Evolutionary conservation across 306 rosid genomes (phyloP).

Genomic region (Casuarina equisetifolia): DNA sequence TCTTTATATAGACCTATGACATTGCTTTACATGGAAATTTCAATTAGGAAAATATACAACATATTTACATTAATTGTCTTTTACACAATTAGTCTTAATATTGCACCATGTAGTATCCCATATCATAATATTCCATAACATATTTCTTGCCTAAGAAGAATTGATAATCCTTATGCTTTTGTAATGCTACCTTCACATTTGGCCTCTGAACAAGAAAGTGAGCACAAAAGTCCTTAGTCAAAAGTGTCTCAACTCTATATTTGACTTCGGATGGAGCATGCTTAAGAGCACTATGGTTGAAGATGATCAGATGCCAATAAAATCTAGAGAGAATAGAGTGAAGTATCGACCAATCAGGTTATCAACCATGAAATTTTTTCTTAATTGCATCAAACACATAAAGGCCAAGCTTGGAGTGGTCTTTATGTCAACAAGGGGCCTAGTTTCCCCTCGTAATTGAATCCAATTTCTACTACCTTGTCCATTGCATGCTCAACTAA

Average conservation of each 20-base stretch:
- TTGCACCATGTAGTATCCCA: no score
- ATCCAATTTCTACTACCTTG: no score
- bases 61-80: no score
- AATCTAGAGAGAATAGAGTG: slow-evolving; percentile 35
- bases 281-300: slow-evolving; percentile 39
- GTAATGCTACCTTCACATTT: neutral
- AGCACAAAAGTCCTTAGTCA: neutral
- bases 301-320: slow-evolving; percentile 56
- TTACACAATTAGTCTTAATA: no score
- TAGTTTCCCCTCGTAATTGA: no score
- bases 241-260: slow-evolving; percentile 10
- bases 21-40: no score
- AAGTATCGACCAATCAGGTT: slow-evolving; percentile 27
- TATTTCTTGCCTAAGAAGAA: slow-evolving; percentile 22
- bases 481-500: no score
- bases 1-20: neutral
- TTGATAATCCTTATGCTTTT: slow-evolving; percentile 5
- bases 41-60: no score
- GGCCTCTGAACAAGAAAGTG: neutral
- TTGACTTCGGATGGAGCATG: slow-evolving; percentile 42
- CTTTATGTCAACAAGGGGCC: neutral
- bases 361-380: slow-evolving; percentile 30
- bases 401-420: slow-evolving; percentile 52
- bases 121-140: neutral
- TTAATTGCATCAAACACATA: slow-evolving; percentile 34